phyloP scores from a whole-genome alignment of 192 early-diverging fungal genomes.

The Coemansia sp. region DNA sequence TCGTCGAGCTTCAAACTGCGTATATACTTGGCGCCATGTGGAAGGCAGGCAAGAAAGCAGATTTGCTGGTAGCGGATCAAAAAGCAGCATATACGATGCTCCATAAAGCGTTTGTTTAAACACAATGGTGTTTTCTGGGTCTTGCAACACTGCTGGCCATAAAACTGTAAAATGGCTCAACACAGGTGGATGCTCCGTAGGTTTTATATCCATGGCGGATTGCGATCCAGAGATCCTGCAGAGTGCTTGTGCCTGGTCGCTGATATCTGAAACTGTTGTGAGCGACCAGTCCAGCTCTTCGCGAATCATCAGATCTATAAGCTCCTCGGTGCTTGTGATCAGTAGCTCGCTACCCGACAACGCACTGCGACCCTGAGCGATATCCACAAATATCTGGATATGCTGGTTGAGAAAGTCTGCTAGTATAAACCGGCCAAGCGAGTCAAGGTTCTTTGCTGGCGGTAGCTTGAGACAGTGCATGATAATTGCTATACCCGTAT shows the following conservation, averaged over 20 bases:
- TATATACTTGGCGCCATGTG: constrained; percentile 15
- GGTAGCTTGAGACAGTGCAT: constrained; percentile 37
- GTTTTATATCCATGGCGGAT: background rate
- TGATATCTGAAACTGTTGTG: constrained; percentile 17
- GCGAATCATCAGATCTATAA: constrained; percentile 39
- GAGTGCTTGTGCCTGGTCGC: constrained; percentile 20
- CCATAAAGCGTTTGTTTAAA: constrained; percentile 31
- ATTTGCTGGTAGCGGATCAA: constrained; percentile 25
- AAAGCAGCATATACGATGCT: constrained; percentile 39
- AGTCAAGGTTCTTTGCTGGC: constrained; percentile 12
- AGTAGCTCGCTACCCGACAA: constrained; percentile 35
- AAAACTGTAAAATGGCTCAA: constrained; percentile 27
- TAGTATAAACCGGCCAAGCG: constrained; percentile 19
- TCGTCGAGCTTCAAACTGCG: constrained; percentile 20
- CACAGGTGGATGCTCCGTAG: constrained; percentile 9
- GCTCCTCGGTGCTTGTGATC: constrained; percentile 25
- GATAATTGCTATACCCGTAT: constrained; percentile 40
- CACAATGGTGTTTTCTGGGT: constrained; percentile 34
- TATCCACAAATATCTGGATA: constrained; percentile 18
- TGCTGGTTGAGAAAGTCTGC: constrained; percentile 25
- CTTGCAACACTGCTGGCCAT: constrained; percentile 27
- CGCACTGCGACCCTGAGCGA: constrained; percentile 25
- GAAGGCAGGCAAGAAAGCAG: constrained; percentile 16
- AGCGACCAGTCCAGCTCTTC: constrained; percentile 26
- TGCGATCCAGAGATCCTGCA: constrained; percentile 10